Conservation (phyloP, 1,284 basidiomycete species). For the Pseudozyma tsukubaensis region DNA sequence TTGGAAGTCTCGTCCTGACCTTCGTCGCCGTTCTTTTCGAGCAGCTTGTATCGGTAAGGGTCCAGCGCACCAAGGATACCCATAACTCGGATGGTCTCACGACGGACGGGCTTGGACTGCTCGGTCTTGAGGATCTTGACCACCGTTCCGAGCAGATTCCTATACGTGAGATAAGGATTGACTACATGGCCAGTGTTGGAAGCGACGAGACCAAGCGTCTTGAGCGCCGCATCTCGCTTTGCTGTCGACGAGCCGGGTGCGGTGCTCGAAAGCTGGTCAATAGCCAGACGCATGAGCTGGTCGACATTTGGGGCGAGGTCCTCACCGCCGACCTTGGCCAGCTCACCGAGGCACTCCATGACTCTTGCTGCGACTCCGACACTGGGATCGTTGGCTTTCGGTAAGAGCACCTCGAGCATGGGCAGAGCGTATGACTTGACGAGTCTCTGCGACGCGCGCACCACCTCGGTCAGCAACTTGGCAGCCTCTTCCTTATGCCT, state of each 20-base stretch:
- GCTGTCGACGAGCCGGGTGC: slow-evolving; percentile 51
- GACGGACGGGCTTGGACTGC: slow-evolving; percentile 75
- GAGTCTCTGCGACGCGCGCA: slow-evolving; percentile 83
- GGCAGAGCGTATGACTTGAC: slow-evolving; percentile 98
- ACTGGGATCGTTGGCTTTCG: slow-evolving; percentile 85
- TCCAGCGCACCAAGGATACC: slow-evolving; percentile 98
- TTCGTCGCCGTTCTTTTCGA: slow-evolving; percentile 82
- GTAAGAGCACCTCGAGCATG: slow-evolving; percentile 89
- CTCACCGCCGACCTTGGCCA: slow-evolving; percentile 92
- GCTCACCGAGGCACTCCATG: slow-evolving; percentile 92
- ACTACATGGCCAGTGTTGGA: slow-evolving; percentile 96
- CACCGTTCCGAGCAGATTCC: slow-evolving; percentile 86
- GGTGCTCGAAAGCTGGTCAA: slow-evolving; percentile 83
- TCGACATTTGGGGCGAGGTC: slow-evolving; percentile 86
- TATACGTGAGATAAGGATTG: slow-evolving; percentile 88
- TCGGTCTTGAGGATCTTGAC: slow-evolving; percentile 89
- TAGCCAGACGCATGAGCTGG: slow-evolving; percentile 88
- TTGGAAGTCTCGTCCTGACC: slow-evolving; percentile 72
- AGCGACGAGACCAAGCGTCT: slow-evolving; percentile 93
- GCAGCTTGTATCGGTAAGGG: slow-evolving; percentile 87
- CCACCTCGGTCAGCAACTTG: slow-evolving; percentile 65
- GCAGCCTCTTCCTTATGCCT: slow-evolving; percentile 76
- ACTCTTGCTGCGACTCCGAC: slow-evolving; percentile 91
- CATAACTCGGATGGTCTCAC: slow-evolving; percentile 91
- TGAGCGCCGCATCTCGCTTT: slow-evolving; percentile 87